Base-by-base conservation (phyloP, 106 monocot genomes). In the Platanthera guangdongensis region DNA sequence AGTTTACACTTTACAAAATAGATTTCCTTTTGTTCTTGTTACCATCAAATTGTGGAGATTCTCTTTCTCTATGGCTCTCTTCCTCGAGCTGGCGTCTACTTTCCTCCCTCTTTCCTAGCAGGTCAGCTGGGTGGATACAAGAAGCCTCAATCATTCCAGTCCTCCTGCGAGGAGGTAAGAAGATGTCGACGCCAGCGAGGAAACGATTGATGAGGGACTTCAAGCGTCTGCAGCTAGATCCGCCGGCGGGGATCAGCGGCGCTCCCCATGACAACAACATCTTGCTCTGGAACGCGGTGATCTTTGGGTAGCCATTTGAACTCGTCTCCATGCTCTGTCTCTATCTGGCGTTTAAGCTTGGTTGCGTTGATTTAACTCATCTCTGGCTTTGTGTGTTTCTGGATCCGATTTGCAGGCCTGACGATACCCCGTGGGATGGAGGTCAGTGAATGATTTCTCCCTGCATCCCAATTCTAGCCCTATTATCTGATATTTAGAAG, bases 281-380 rank as follows among this genome's bases (percentile, higher is more conserved):
- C 80, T 88, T 92, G 91, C 78, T 92, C 1, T 92, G 88, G 91
- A 88, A 92, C 84, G 91, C 91, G 16, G 88, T 92, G 9, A 92
- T 92, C 52, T 92, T 92, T 79, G 91, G 91, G 91, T 92, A 85
- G 10, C 8, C 19, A 5, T 68, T 14, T 68, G 46, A 14, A 12
- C 13, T 32, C 68, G 11, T 14, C 46, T 68, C 46, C 14, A 39
- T 68, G 9, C 47, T 46, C 70, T 70, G 10, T 47, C 2, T 14
- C 47, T 48, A 47, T 48, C 48, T 48, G 70, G 47, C 21, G 6
- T 74, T 64, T 21, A 50, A 62, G 8, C 39, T 49, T 32, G 7
- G 7, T 51, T 63, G 15, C 6, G 51, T 49, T 60, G 50, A 64
- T 71, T 47, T 78, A 46, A 70, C 47, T 53, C 0, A 53, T 53